Percentiles rank a stretch among this genome's conserved stretches.
phyloP scores from a whole-genome alignment of 1,284 basidiomycete genomes.

The Kalmanozyma brasiliensis region DNA sequence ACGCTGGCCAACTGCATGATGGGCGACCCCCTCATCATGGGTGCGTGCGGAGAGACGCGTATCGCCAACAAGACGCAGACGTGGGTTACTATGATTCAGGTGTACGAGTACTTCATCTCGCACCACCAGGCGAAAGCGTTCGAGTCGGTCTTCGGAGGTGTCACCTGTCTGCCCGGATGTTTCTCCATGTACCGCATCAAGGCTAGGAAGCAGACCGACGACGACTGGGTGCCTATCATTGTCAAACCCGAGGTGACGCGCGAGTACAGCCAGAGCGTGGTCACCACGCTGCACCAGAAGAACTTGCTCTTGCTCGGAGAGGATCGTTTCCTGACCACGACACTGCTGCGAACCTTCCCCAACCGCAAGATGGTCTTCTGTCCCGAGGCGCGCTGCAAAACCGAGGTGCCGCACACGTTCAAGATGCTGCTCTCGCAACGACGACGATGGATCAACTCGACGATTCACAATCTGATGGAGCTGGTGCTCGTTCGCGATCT shows the following conservation, averaged over 20 bases:
- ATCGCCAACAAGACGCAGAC: slow-evolving; percentile 94
- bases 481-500: slow-evolving; percentile 95
- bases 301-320: slow-evolving; percentile 95
- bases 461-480: slow-evolving; percentile 99
- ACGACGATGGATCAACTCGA: slow-evolving; percentile 99
- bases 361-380: slow-evolving; percentile 97
- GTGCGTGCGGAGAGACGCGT: slow-evolving; percentile 96
- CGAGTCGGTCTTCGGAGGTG: slow-evolving; percentile 98
- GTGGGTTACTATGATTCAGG: slow-evolving; percentile 98
- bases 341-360: slow-evolving; percentile 86
- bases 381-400: slow-evolving; percentile 93
- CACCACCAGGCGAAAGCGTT: slow-evolving; percentile 98
- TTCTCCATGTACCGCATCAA: slow-evolving; percentile 99
- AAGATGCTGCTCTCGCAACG: slow-evolving; percentile 92
- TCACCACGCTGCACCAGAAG: slow-evolving; percentile 96
- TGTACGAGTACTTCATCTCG: slow-evolving; percentile 99
- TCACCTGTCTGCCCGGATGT: slow-evolving; percentile 97
- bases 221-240: slow-evolving; percentile 97
- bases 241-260: slow-evolving; percentile 97
- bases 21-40: slow-evolving; percentile 98
- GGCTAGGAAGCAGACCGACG: slow-evolving; percentile 80
- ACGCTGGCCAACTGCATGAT: slow-evolving; percentile 82
- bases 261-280: slow-evolving; percentile 93
- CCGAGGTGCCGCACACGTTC: slow-evolving; percentile 96
- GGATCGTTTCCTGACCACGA: slow-evolving; percentile 87